phyloP scores from a whole-genome alignment of 805 yeast genomes.

The Ogataea minuta region DNA sequence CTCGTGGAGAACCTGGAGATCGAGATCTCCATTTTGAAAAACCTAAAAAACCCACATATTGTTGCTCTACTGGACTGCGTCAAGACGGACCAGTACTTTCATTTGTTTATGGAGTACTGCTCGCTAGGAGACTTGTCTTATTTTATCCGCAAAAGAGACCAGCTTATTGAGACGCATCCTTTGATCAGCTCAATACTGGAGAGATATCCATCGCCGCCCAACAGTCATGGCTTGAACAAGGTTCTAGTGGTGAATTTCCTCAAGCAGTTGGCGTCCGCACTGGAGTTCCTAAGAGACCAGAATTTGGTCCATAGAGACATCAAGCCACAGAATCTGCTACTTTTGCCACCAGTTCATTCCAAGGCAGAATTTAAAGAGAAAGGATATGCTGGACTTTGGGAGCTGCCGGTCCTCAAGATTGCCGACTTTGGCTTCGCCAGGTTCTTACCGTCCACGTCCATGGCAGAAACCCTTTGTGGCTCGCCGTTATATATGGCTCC shows the following conservation, averaged over 20 bases:
- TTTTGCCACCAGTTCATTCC: conserved; percentile 79
- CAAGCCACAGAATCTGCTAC: conserved; percentile 84
- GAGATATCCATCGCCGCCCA: conserved; percentile 77
- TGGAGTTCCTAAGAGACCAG: conserved; percentile 75
- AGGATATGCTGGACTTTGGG: conserved; percentile 77
- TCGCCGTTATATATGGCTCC: conserved; percentile 99
- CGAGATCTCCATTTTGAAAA: conserved; percentile 85
- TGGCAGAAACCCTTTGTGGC: conserved; percentile 97
- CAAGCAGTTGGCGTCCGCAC: conserved; percentile 82
- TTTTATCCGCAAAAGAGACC: conserved; percentile 74
- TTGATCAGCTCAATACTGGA: conserved; percentile 71
- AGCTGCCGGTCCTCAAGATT: conserved; percentile 83
- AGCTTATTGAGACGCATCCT: conserved; percentile 72
- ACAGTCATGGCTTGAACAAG: conserved; percentile 76
- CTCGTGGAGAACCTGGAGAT: conserved; percentile 87
- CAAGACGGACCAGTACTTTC: conserved; percentile 73
- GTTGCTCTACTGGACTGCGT: conserved; percentile 83
- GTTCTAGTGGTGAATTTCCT: conserved; percentile 78
- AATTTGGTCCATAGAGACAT: conserved; percentile 93
- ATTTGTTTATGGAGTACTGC: conserved; percentile 94
- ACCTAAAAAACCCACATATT: conserved; percentile 88
- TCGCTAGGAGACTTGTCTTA: conserved; percentile 91
- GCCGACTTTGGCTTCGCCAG: conserved; percentile 99
- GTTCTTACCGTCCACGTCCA: conserved; percentile 84
- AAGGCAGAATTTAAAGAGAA: conserved; percentile 53